Base-by-base conservation (phyloP, 2,329 filamentous ascomycete species). In the Aspergillus latus region DNA sequence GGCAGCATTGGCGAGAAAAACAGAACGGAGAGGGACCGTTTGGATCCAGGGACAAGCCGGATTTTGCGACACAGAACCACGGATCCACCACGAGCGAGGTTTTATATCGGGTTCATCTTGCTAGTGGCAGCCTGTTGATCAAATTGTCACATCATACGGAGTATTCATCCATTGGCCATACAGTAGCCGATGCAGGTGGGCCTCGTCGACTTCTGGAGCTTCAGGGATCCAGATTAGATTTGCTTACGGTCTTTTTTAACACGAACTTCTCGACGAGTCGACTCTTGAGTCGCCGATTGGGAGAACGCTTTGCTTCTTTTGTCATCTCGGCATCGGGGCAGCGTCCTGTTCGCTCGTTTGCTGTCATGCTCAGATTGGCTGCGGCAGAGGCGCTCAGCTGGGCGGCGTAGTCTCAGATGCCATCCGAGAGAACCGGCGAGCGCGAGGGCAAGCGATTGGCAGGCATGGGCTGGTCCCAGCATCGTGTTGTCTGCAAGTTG, bases 41-140 rank as follows among this genome's bases (percentile, higher is more conserved):
- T 13, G 10, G 46, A 59, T 46, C 42, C 46, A 54, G 56, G 56
- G 52, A 53, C 55, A 45, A 57, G 46, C 47, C 50, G 43, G 48
- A 49, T 52, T 52, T 47, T 43, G 42, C 42, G 42, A 52, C 45
- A 49, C 51, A 55, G 58, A 60, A 60, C 58, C 55, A 60, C 39
- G 55, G 53, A 52, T 59, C 57, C 58, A 59, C 54, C 30, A 21
- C 21, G 21, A 21, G 29, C 37, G 15, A 48, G 45, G 34, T 34
- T 52, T 57, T 57, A 52, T 52, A 52, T 44, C 28, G 44, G 21
- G 21, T 21, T 21, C 21, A 21, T 21, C 21, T 21, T 21, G 21
- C 21, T 21, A 21, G 21, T 21, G 21, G 21, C 21, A 21, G 21
- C 21, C 21, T 21, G 21, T 48, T 37, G 15, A 10, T 28, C 15